Conservation (phyloP, 768 basidiomycete genomes). For the Boletus rubropictus region DNA sequence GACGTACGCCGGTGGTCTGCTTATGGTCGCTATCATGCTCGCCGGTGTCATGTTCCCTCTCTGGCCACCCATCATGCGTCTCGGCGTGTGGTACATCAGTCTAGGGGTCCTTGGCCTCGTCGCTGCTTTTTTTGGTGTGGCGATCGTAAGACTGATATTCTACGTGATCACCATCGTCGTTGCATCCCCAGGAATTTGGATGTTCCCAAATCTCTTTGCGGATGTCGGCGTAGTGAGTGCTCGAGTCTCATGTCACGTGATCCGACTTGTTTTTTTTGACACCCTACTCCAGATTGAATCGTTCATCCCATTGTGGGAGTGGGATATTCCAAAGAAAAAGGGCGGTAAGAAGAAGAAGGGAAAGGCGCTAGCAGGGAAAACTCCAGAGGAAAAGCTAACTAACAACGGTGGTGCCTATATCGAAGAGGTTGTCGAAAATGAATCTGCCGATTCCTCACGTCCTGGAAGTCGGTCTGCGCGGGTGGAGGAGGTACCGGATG, state of each 20-base stretch:
- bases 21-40: slow-evolving; percentile 91
- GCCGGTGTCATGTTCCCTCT: slow-evolving; percentile 99
- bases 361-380: slow-evolving; percentile 29
- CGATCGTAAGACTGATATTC: slow-evolving; percentile 86
- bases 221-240: slow-evolving; percentile 94
- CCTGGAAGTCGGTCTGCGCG: slow-evolving; percentile 35
- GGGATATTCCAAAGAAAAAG: slow-evolving; percentile 81
- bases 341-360: slow-evolving; percentile 59
- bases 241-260: not conserved
- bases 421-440: slow-evolving; percentile 32
- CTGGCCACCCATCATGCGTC: slow-evolving; percentile 89
- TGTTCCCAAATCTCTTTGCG: slow-evolving; percentile 96
- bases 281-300: slow-evolving; percentile 73
- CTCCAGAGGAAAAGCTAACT: slow-evolving; percentile 37
- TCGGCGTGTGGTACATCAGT: slow-evolving; percentile 94
- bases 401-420: slow-evolving; percentile 36
- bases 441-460: slow-evolving; percentile 30
- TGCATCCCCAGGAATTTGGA: slow-evolving; percentile 91
- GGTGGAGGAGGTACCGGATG: slow-evolving; percentile 43
- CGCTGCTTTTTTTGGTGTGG: slow-evolving; percentile 84
- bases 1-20: slow-evolving; percentile 82
- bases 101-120: slow-evolving; percentile 84
- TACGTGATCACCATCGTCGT: slow-evolving; percentile 88
- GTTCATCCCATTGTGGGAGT: slow-evolving; percentile 95
- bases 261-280: not conserved